Conservation (phyloP, 352 stramenopile genomes). For the Phytophthora litchii region DNA sequence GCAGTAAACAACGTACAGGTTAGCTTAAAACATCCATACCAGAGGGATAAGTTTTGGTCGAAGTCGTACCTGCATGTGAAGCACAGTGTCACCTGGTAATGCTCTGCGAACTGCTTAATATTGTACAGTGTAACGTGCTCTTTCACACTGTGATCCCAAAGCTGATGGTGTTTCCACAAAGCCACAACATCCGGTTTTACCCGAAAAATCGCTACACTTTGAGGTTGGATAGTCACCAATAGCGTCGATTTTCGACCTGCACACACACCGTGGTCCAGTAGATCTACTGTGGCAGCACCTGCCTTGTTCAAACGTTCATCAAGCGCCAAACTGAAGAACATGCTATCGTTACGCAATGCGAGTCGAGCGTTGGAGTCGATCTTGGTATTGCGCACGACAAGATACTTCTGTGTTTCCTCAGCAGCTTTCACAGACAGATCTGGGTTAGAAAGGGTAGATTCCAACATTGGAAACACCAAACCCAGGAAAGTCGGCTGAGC, state of each 20-base stretch:
- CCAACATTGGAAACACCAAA: constrained; percentile 80
- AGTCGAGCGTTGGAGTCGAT: constrained; percentile 68
- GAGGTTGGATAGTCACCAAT: constrained; percentile 71
- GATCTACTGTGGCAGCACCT: constrained; percentile 56
- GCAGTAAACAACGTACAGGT: constrained; percentile 17
- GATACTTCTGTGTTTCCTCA: constrained; percentile 63
- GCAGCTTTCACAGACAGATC: constrained; percentile 35
- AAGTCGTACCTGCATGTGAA: constrained; percentile 81
- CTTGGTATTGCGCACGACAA: constrained; percentile 82
- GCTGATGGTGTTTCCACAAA: constrained; percentile 78
- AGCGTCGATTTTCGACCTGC: constrained; percentile 67
- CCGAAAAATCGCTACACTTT: constrained; percentile 61
- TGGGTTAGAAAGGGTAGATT: constrained; percentile 57
- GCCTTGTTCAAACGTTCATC: constrained; percentile 47
- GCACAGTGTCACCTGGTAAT: constrained; percentile 87
- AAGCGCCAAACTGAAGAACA: constrained; percentile 83
- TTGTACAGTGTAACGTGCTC: constrained; percentile 91
- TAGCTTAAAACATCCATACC: constrained; percentile 4
- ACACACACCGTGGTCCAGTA: constrained; percentile 76
- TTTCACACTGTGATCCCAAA: constrained; percentile 90
- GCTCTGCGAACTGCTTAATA: constrained; percentile 90
- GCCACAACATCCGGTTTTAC: constrained; percentile 71
- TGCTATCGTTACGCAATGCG: constrained; percentile 81
- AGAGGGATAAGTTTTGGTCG: not conserved
- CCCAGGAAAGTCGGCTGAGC: constrained; percentile 80